These are phyloP conservation scores for Spizellomyces sp. DNA, from an alignment of 192 early-diverging fungal species.

Conservation along the genomic window DNA sequence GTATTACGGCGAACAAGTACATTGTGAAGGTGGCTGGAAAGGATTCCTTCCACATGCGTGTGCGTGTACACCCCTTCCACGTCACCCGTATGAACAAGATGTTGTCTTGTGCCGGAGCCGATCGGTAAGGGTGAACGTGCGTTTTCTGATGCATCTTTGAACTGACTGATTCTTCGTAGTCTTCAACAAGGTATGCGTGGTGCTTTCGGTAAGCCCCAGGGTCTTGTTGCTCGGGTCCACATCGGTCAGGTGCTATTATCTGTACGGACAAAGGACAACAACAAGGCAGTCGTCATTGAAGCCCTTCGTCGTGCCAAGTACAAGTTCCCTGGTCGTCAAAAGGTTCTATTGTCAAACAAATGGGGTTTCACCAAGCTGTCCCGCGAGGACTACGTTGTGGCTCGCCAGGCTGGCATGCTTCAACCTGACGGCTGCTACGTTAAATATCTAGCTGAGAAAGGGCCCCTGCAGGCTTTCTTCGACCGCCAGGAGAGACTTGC, in stretches of 20 bases:
- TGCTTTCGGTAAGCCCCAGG: constrained; percentile 95
- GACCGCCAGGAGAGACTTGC: constrained; percentile 11
- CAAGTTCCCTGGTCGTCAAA: constrained; percentile 99
- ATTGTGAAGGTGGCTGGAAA: constrained; percentile 93
- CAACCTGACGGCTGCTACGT: constrained; percentile 92
- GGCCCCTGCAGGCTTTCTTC: constrained; percentile 63
- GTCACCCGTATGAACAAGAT: constrained; percentile 99
- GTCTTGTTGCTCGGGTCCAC: constrained; percentile 92
- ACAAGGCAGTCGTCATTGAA: constrained; percentile 90
- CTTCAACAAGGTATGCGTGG: constrained; percentile 99
- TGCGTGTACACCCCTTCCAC: constrained; percentile 98
- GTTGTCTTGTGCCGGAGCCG: constrained; percentile 98
- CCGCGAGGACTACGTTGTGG: constrained; percentile 83
- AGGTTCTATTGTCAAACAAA: constrained; percentile 98
- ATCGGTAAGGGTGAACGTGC: constrained; percentile 56
- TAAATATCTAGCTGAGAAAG: constrained; percentile 85
- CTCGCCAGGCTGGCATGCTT: constrained; percentile 72
- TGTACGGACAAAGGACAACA: constrained; percentile 89
- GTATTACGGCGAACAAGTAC: constrained; percentile 98
- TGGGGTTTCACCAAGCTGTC: constrained; percentile 99
- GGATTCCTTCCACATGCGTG: constrained; percentile 98
- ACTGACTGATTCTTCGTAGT: constrained; percentile 38
- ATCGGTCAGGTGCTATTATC: constrained; percentile 97
- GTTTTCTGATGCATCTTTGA: neutral
- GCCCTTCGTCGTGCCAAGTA: constrained; percentile 92